Conservation (phyloP, 345 rosid species). For the Mangifera indica region DNA sequence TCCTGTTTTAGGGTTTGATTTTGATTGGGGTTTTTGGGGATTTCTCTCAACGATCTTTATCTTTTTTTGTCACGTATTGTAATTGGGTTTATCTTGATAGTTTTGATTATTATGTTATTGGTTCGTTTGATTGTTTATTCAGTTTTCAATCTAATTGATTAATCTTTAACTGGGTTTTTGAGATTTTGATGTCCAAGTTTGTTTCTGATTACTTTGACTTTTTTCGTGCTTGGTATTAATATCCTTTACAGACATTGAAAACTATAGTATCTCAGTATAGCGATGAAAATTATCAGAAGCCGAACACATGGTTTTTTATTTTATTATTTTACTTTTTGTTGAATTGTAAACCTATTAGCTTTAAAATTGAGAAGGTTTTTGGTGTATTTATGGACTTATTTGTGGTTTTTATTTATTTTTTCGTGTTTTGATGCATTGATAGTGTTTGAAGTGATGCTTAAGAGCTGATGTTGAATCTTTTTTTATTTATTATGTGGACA, state of each 20-base stretch:
- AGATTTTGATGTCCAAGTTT: conserved; percentile 33
- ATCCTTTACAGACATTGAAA: neutral
- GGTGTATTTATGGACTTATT: neutral
- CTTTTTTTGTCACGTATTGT: conserved; percentile 17
- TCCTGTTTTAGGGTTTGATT: conserved; percentile 40
- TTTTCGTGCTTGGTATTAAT: neutral
- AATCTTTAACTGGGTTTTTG: conserved; percentile 12
- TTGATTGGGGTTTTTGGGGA: conserved; percentile 40
- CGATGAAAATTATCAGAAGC: neutral
- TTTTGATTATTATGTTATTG: conserved; percentile 3
- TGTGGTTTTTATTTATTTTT: neutral
- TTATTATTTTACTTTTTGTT: neutral
- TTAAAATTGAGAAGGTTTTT: too few relatives aligned
- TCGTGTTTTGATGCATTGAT: neutral
- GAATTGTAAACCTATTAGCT: neutral
- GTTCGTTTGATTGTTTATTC: neutral
- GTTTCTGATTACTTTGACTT: conserved; percentile 8
- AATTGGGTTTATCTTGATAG: conserved; percentile 19
- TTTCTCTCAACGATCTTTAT: conserved; percentile 30
- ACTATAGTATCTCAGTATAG: neutral
- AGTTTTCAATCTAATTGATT: conserved; percentile 22
- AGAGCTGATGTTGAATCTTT: conserved; percentile 15
- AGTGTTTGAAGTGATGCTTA: conserved; percentile 7
- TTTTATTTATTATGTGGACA: neutral
- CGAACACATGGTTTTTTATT: conserved; percentile 6